Conservation (phyloP, 805 yeast species). For the Maudiozyma serrabonitensis region DNA sequence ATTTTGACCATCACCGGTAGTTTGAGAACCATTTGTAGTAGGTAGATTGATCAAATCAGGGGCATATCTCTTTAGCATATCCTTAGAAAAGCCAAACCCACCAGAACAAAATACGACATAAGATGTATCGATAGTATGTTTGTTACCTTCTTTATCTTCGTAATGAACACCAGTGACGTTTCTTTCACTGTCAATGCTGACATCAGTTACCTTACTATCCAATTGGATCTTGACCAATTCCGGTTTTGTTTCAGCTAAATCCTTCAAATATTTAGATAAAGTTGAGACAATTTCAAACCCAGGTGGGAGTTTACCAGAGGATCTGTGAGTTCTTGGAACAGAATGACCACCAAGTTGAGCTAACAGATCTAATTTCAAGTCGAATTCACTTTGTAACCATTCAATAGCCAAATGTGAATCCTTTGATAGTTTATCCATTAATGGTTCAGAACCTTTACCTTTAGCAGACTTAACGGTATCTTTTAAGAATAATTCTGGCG, state of each 20-base stretch:
- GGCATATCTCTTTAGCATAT: slow-evolving; percentile 34
- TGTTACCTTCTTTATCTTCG: slow-evolving; percentile 22
- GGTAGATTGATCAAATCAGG: slow-evolving; percentile 40
- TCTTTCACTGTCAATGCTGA: slow-evolving; percentile 22
- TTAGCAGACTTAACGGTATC: slow-evolving; percentile 66
- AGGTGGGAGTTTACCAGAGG: slow-evolving; percentile 48
- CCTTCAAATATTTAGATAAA: slow-evolving; percentile 32
- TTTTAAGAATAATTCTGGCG: slow-evolving; percentile 46
- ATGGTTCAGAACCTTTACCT: slow-evolving; percentile 44
- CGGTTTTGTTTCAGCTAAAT: slow-evolving; percentile 22
- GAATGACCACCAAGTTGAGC: slow-evolving; percentile 81
- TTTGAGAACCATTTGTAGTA: slow-evolving; percentile 46
- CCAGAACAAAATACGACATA: slow-evolving; percentile 48
- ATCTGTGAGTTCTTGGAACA: slow-evolving; percentile 71
- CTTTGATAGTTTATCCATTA: slow-evolving; percentile 50
- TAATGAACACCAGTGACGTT: slow-evolving; percentile 37
- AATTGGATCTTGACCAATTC: slow-evolving; percentile 30
- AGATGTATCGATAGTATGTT: slow-evolving; percentile 19
- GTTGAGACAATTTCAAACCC: slow-evolving; percentile 48
- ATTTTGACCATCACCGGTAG: slow-evolving; percentile 51
- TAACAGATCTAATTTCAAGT: slow-evolving; percentile 53
- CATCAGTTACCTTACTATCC: slow-evolving; percentile 32
- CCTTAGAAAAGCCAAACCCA: slow-evolving; percentile 39
- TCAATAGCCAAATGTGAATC: slow-evolving; percentile 59
- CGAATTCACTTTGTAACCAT: slow-evolving; percentile 61